Conservation (phyloP, 345 rosid genomes). For the Gynandropsis gynandra region DNA sequence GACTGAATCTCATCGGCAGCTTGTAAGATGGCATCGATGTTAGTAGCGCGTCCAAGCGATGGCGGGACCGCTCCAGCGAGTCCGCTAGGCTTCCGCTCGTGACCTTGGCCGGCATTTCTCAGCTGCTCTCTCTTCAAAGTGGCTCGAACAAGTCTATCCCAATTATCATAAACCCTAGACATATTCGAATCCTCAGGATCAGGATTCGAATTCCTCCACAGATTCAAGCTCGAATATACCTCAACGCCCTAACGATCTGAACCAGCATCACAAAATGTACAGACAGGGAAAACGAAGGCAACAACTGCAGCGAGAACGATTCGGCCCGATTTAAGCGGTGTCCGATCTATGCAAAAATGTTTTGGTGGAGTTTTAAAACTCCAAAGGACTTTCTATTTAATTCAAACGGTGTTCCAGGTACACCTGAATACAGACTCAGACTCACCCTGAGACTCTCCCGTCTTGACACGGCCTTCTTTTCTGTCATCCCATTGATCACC, state of each 20-base stretch:
- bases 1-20: constrained; percentile 93
- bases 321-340: constrained; percentile 23
- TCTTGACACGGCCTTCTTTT: too few species aligned
- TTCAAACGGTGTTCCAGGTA: too few species aligned
- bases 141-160: constrained; percentile 89
- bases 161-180: constrained; percentile 61
- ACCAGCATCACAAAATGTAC: constrained; percentile 5
- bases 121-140: constrained; percentile 75
- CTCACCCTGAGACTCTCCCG: too few species aligned
- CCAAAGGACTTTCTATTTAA: too few species aligned
- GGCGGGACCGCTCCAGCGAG: constrained; percentile 83
- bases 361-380: too few species aligned
- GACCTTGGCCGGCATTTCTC: constrained; percentile 52
- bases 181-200: constrained; percentile 31
- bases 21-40: constrained; percentile 81
- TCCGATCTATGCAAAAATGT: constrained; percentile 23
- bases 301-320: constrained; percentile 5
- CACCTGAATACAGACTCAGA: too few species aligned
- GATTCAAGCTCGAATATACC: not conserved
- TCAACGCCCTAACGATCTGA: constrained; percentile 10
- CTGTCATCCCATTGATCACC: too few species aligned
- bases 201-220: constrained; percentile 15
- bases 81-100: constrained; percentile 50
- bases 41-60: constrained; percentile 77
- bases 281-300: not conserved